Percentiles rank a stretch among this genome's conserved stretches.
Conservation (phyloP, 2,329 filamentous ascomycete species). For the Corinectria fuckeliana region DNA sequence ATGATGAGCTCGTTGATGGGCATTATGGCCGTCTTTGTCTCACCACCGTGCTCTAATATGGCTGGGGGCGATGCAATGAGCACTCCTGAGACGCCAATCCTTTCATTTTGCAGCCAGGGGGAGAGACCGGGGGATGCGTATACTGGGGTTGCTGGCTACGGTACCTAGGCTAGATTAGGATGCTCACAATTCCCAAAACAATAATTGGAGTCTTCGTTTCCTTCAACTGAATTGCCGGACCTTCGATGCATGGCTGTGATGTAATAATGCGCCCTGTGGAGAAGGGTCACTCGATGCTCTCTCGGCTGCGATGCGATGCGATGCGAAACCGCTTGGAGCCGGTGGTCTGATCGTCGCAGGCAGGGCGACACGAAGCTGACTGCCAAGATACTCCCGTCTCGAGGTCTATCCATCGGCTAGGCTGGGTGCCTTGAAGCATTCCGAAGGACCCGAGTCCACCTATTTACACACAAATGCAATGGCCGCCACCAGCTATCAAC, state of each 20-base stretch:
- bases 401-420: too few relatives aligned
- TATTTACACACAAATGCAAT: too few relatives aligned
- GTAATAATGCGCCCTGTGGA: too few relatives aligned
- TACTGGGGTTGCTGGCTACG: neutral
- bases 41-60: neutral
- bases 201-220: neutral
- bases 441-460: too few relatives aligned
- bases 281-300: too few relatives aligned
- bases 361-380: neutral
- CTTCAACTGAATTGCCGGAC: neutral
- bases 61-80: slow-evolving; percentile 3
- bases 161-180: neutral
- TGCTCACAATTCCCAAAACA: neutral
- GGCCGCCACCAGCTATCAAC: neutral
- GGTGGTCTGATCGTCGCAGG: neutral
- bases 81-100: neutral
- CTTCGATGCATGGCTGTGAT: too few relatives aligned
- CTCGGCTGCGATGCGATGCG: neutral
- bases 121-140: neutral
- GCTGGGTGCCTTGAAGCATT: too few relatives aligned
- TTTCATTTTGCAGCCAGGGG: slow-evolving; percentile 1
- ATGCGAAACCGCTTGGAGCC: neutral
- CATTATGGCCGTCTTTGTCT: neutral
- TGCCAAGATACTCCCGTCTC: too few relatives aligned
- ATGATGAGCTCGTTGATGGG: neutral